Conservation (phyloP, 202 grass and related monocot species). For the Eragrostis tef region DNA sequence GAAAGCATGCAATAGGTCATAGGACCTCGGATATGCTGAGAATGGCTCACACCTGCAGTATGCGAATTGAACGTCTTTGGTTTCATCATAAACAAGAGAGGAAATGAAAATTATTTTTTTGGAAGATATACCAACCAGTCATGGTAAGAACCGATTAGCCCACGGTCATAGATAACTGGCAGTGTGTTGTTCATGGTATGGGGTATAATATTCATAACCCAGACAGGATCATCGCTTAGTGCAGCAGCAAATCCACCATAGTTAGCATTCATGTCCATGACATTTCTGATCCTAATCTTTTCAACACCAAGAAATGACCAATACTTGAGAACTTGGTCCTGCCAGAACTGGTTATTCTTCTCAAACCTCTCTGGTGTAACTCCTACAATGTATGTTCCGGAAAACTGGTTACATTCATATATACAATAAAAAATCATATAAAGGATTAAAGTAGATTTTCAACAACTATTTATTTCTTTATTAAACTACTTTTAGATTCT, state of each 20-base stretch:
- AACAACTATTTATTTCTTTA: background rate
- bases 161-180: conserved; percentile 79
- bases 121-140: conserved; percentile 71
- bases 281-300: conserved; percentile 71
- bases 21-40: conserved; percentile 92
- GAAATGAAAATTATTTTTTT: background rate
- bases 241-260: conserved; percentile 88
- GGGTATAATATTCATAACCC: conserved; percentile 94
- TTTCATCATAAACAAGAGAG: conserved; percentile 21
- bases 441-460: conserved; percentile 19
- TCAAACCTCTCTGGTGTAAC: conserved; percentile 71
- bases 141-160: conserved; percentile 83
- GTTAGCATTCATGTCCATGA: conserved; percentile 97
- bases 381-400: conserved; percentile 59
- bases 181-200: conserved; percentile 66
- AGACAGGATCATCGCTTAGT: conserved; percentile 66
- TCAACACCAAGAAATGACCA: conserved; percentile 73
- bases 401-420: conserved; percentile 44
- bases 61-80: conserved; percentile 13
- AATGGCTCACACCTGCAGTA: conserved; percentile 89
- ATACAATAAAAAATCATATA: conserved; percentile 20
- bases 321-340: conserved; percentile 67
- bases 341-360: conserved; percentile 72
- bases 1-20: conserved; percentile 85
- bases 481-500: conserved; percentile 4